Conservation (phyloP, 1,139 yeast genomes). For the Kluyveromyces sp. region DNA sequence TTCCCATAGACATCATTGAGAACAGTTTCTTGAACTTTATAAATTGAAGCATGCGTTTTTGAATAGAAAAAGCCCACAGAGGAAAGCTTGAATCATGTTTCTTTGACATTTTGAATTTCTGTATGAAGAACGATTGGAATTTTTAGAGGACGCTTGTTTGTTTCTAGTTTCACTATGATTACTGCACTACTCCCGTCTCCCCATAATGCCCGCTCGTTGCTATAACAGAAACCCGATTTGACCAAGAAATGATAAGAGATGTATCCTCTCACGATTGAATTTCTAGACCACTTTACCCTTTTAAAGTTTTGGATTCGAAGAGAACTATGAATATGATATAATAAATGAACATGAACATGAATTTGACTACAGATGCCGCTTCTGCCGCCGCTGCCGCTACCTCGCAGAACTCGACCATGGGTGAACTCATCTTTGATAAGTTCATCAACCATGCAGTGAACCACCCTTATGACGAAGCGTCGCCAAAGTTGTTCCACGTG, state of each 20-base stretch:
- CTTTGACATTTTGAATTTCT: not conserved
- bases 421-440: conserved; percentile 39
- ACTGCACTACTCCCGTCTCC: not conserved
- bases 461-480: conserved; percentile 1
- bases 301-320: not conserved
- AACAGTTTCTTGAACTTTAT: not conserved
- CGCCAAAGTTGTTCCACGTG: conserved; percentile 7
- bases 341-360: conserved; percentile 6
- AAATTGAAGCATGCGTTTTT: not conserved
- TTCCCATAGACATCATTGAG: not conserved
- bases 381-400: conserved; percentile 6
- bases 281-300: not conserved
- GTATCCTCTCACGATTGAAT: not conserved
- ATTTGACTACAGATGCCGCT: conserved; percentile 6
- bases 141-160: not conserved
- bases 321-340: not conserved
- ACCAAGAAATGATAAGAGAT: not conserved
- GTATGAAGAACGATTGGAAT: not conserved
- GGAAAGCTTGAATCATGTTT: not conserved
- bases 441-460: conserved; percentile 20
- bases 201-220: not conserved
- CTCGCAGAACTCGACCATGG: conserved; percentile 26
- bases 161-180: not conserved
- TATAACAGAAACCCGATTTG: not conserved
- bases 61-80: not conserved